phyloP scores from a whole-genome alignment of 192 early-diverging fungal genomes.

The Backusella australiensis region DNA sequence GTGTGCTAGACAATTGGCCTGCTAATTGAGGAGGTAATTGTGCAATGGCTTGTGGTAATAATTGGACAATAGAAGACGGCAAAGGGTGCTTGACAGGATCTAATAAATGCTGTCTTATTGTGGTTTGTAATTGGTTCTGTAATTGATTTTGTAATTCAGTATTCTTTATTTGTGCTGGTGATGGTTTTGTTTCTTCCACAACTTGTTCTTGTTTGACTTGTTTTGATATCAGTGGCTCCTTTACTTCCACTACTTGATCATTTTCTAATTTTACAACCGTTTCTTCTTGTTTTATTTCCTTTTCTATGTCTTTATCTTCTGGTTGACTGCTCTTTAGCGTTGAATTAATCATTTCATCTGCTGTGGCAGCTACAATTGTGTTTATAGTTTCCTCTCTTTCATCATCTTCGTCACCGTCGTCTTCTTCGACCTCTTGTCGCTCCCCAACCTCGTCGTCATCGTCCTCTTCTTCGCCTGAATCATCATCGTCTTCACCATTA shows the following conservation, averaged over 20 bases:
- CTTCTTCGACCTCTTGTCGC: background rate
- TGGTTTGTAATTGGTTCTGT: conserved; percentile 30
- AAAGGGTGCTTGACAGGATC: conserved; percentile 28
- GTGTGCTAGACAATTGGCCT: background rate
- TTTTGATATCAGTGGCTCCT: background rate
- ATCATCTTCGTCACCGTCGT: background rate
- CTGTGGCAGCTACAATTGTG: background rate
- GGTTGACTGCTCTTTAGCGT: background rate
- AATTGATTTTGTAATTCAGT: conserved; percentile 12
- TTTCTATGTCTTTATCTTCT: background rate
- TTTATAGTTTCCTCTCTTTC: background rate
- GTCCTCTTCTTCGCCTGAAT: background rate
- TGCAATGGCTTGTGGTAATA: conserved; percentile 34
- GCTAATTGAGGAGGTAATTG: conserved; percentile 30
- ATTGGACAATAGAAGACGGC: conserved; percentile 28
- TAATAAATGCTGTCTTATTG: conserved; percentile 31
- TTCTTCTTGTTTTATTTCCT: background rate
- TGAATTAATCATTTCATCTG: background rate
- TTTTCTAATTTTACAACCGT: background rate
- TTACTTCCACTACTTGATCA: background rate
- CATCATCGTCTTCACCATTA: background rate
- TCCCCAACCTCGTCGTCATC: background rate
- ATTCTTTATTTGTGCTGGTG: background rate
- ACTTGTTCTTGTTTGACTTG: background rate
- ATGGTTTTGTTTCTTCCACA: background rate